Base-by-base conservation (phyloP, 306 rosid genomes). In the Rosa chinensis region DNA sequence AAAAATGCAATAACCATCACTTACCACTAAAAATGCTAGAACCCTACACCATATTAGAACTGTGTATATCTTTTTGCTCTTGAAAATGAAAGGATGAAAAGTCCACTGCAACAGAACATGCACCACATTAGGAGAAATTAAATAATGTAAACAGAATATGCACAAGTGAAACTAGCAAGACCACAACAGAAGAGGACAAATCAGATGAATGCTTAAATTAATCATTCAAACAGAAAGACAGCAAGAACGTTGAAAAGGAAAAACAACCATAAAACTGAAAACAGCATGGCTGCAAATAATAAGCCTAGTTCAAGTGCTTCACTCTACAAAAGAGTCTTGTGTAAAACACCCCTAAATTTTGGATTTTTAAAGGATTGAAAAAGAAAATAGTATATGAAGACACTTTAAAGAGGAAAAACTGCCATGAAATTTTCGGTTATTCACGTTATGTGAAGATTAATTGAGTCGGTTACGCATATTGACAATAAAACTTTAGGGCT, bases 41-140 rank as follows among this genome's bases (percentile, higher is more conserved):
- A 90, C 96, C 87, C 99, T 93, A 92, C 99, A 96, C 99, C 99
- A 96, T 53, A 96, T 45, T 74, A 90, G 82, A 86, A 93, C 99
- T 53, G 99, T 96, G 83, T 89, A 96, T 82, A 96, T 87, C 96
- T 87, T 96, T 87, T 91, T 96, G 84, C 87, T 85, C 98, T 96
- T 96, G 76, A 89, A 84, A 76, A 96, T 74, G 86, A 96, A 96
- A 68, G 99, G 99, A 83, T 96, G 97, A 70, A 96, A 96, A 39
- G 94, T 90, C 99, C 99, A 96, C 99, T 96, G 96, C 89, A 91
- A 80, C 73, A 82, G 50, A 86, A 85, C 78, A 87, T 16, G 70
- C 71, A 48, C 70, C 53, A 69, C 63, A 79, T 75, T 45, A 50
- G 52, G 63, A 16, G 37, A 76, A 73, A 73, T 55, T 32, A 66